phyloP scores from a whole-genome alignment of 2,329 filamentous ascomycete genomes.

The Xylariaceae sp. region DNA sequence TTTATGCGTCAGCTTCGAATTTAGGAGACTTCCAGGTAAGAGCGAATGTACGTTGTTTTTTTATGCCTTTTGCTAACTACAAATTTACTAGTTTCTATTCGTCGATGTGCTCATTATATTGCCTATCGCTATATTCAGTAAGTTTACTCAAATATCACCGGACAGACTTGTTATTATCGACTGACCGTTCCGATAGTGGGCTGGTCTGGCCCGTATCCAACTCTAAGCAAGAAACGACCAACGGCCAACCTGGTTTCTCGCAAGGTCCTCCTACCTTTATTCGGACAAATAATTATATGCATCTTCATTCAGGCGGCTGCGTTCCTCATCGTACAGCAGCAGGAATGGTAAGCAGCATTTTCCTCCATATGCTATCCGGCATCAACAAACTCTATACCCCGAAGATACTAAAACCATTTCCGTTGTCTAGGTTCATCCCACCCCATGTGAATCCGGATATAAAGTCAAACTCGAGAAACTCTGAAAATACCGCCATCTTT shows the following conservation, averaged over 20 bases:
- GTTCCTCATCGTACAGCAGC: conserved; percentile 68
- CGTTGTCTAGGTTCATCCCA: conserved; percentile 59
- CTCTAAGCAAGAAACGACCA: conserved; percentile 75
- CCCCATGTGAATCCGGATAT: conserved; percentile 65
- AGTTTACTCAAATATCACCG: conserved; percentile 28
- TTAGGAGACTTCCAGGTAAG: conserved; percentile 84
- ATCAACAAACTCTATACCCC: not conserved
- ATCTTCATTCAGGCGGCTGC: conserved; percentile 69
- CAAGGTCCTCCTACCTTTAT: conserved; percentile 82
- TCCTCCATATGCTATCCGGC: not conserved
- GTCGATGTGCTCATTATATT: conserved; percentile 91
- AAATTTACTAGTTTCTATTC: conserved; percentile 64
- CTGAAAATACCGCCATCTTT: conserved; percentile 89
- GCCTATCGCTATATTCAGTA: conserved; percentile 91
- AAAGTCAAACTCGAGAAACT: conserved; percentile 82
- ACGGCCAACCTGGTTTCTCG: conserved; percentile 87
- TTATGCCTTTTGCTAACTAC: conserved; percentile 6
- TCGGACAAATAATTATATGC: conserved; percentile 82
- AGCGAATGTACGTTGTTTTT: not conserved
- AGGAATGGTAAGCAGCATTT: conserved; percentile 60
- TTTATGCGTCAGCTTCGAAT: conserved; percentile 91
- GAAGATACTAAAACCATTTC: conserved; percentile 16
- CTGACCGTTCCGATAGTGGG: conserved; percentile 55
- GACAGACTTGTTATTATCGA: conserved; percentile 11
- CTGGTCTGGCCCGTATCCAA: conserved; percentile 80